Evolutionary conservation across 768 basidiomycete species (phyloP).

Genomic region (Pleurotus giganteus): DNA sequence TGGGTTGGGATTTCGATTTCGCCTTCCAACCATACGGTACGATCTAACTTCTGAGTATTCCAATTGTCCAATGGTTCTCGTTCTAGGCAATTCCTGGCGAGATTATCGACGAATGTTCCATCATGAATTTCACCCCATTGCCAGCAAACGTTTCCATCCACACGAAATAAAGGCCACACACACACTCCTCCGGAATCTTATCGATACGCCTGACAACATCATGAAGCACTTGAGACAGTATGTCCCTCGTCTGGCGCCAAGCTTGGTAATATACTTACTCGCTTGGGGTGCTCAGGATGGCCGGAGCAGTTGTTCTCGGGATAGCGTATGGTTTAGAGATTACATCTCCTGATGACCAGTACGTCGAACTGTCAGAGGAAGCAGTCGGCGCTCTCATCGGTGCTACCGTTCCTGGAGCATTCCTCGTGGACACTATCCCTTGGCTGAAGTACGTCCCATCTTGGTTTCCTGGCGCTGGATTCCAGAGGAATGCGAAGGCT

Average conservation of each 20-base stretch:
- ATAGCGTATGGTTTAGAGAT: conserved; percentile 11
- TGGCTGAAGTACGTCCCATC: not conserved
- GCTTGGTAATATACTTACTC: too few relatives aligned
- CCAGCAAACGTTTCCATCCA: conserved; percentile 15
- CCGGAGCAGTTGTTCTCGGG: not conserved
- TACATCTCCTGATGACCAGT: not conserved
- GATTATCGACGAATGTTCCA: conserved; percentile 17
- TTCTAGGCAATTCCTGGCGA: conserved; percentile 18
- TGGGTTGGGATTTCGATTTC: conserved; percentile 8
- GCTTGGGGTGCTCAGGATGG: not conserved
- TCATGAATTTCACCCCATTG: conserved; percentile 17
- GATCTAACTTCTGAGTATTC: not conserved
- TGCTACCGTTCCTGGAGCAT: conserved; percentile 20
- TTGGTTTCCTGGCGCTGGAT: conserved; percentile 25
- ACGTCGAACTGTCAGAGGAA: conserved; percentile 27
- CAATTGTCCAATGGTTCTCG: not conserved
- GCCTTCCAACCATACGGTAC: conserved; percentile 16
- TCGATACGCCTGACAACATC: conserved; percentile 14
- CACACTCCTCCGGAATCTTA: conserved; percentile 17
- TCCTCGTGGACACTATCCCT: conserved; percentile 5
- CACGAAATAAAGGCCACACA: conserved; percentile 15
- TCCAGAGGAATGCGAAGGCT: conserved; percentile 46
- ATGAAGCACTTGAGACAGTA: conserved; percentile 20
- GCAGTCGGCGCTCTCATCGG: conserved; percentile 27
- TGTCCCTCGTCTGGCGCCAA: not conserved